Percentiles rank a stretch among this genome's conserved stretches.
Evolutionary conservation across 495 filamentous ascomycete genomes (phyloP).

Genomic region (Penicillium mononematosum): DNA sequence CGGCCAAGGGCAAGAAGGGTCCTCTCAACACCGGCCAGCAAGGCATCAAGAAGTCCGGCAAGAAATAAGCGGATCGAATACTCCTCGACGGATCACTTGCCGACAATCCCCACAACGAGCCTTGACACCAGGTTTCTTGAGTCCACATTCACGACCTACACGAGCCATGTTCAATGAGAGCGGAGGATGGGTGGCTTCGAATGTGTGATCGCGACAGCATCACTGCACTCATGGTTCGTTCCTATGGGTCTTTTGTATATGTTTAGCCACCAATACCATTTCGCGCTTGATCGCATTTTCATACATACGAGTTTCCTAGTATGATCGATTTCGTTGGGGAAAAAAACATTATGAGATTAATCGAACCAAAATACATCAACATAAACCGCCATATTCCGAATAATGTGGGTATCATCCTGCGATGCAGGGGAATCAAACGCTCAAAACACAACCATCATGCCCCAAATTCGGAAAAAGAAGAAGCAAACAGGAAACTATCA

Average conservation of each 20-base stretch:
- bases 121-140: constrained; percentile 2
- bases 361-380: not conserved
- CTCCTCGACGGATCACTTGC: not conserved
- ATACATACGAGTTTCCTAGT: not conserved
- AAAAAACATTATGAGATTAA: not conserved
- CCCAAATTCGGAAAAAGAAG: constrained; percentile 5
- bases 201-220: constrained; percentile 7
- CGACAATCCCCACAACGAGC: constrained; percentile 1
- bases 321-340: not conserved
- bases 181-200: constrained; percentile 10
- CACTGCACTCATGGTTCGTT: constrained; percentile 1
- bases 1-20: constrained; percentile 57
- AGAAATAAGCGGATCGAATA: constrained; percentile 59
- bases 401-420: constrained; percentile 11
- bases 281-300: constrained; percentile 14
- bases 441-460: constrained; percentile 9
- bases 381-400: constrained; percentile 1
- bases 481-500: constrained; percentile 4
- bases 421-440: constrained; percentile 10
- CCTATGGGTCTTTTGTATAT: constrained; percentile 8
- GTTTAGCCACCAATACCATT: constrained; percentile 11
- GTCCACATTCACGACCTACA: constrained; percentile 34
- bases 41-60: constrained; percentile 89
- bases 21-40: constrained; percentile 72
- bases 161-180: constrained; percentile 32